A percentile compares a stretch with the other conserved stretches of the same genome.
Conservation (phyloP, 75 land plant species). For the Sequoiadendron giganteum region DNA sequence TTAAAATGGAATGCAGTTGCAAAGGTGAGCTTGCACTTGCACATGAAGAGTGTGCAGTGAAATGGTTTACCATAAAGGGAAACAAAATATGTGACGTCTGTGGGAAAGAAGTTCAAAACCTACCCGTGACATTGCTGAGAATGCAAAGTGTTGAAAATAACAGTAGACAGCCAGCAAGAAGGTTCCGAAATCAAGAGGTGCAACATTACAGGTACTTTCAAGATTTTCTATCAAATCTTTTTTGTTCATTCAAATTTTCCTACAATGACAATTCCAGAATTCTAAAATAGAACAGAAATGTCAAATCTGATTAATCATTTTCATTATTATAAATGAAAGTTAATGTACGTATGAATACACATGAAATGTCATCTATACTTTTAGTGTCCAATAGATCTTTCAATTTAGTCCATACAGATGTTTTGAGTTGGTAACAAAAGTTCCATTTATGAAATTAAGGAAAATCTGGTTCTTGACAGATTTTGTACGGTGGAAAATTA, state of each 20-base stretch:
- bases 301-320: background rate
- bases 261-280: background rate
- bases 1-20: conserved; percentile 63
- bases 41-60: conserved; percentile 60
- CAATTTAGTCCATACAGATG: background rate
- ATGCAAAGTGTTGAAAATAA: conserved; percentile 25
- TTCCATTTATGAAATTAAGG: background rate
- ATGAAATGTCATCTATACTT: background rate
- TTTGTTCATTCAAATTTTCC: background rate
- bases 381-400: background rate
- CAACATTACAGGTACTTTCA: conserved; percentile 4
- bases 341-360: background rate
- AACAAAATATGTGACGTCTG: conserved; percentile 63
- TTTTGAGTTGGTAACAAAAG: background rate
- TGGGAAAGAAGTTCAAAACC: conserved; percentile 58
- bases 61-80: conserved; percentile 66
- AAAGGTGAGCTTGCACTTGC: conserved; percentile 55
- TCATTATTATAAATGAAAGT: background rate
- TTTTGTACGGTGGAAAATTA: background rate
- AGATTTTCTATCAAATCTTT: background rate
- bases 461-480: background rate
- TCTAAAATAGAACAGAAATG: background rate
- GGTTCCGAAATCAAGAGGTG: background rate
- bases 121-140: conserved; percentile 69
- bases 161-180: conserved; percentile 14